Conservation (phyloP, 805 yeast species). For the Saturnispora dispora region DNA sequence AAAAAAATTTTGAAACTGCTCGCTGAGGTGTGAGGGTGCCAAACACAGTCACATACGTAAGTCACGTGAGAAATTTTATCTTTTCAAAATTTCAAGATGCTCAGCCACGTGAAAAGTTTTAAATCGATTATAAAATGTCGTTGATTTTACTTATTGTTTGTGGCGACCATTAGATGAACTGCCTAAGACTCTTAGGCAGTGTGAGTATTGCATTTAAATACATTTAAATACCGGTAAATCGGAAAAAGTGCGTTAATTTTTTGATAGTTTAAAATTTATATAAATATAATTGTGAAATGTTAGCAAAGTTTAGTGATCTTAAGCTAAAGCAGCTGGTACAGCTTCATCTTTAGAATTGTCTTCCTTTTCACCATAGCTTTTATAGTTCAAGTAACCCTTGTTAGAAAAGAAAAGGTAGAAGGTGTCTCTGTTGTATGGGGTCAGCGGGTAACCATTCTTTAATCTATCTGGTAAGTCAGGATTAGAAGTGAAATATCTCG, state of each 20-base stretch:
- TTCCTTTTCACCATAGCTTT: constrained; percentile 8
- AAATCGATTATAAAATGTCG: no score
- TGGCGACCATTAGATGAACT: no score
- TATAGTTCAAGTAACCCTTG: constrained; percentile 10
- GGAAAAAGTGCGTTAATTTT: no score
- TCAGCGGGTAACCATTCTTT: constrained; percentile 27
- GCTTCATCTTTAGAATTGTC: constrained; percentile 9
- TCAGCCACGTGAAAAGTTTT: no score
- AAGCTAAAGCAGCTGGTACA: constrained; percentile 9
- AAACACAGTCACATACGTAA: neutral
- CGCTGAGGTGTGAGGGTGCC: neutral
- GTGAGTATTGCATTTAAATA: no score
- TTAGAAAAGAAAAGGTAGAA: constrained; percentile 26
- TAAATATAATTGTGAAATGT: no score
- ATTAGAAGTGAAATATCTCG: constrained; percentile 34
- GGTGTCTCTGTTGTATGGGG: constrained; percentile 30
- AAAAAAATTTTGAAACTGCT: neutral
- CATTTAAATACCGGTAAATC: no score
- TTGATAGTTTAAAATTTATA: no score
- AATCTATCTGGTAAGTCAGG: constrained; percentile 36
- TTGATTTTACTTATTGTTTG: no score
- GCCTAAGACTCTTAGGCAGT: no score
- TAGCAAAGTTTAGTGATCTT: neutral
- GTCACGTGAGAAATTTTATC: neutral
- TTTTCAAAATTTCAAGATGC: no score